Base-by-base conservation (phyloP, 2,329 filamentous ascomycete genomes). In the Sporothrix dimorphospora region DNA sequence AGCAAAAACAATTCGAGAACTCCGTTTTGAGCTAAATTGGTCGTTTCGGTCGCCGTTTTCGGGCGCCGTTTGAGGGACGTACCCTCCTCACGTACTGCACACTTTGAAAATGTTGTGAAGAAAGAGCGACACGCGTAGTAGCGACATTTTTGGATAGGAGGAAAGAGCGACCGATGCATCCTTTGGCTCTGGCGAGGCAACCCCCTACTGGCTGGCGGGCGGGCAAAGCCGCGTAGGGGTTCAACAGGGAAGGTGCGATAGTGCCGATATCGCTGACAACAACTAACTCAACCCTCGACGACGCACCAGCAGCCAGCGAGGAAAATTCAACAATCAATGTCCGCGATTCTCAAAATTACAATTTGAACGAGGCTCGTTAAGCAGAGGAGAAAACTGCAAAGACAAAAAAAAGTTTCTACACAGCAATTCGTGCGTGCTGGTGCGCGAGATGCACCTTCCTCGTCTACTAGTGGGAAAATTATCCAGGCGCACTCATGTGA, bases 61-160 rank as follows among this genome's bases (percentile, higher is more conserved):
- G 24, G 27, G 16, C 24, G 8, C 27, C 12, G 14, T 57, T 55
- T 30, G 51, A 42, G 57, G 11, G 21, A 53, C 11, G 11, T 24
- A 24, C 21, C 4, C 7, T 53, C 9, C 49, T 53, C 11, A 47
- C 34, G 21, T 6, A 40, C 19, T 30, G 57, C 34, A 14, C 11
- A n/a, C 27, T n/a, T 49, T 21, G 24, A 21, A 67, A 51, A 67
- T 49, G 49, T 21, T 51, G 42, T 51, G 63, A 30, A 67, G 24
- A 34, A 49, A n/a, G 24, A 7, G 24, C 16, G 27, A 14, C 24
- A 30, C 7, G 27, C 63, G 24, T 49, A 16, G 59, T 14, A 21
- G 24, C 42, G 24, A 27, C 12, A 49, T n/a, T n/a, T n/a, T 34
- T 12, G 27, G 11, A 49, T 19, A 49, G 11, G 9, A 19, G 63